Evolutionary conservation across 805 yeast genomes (phyloP), one percentile per base, ranked within the genome.

Genomic region (Torulaspora microellipsoides): DNA sequence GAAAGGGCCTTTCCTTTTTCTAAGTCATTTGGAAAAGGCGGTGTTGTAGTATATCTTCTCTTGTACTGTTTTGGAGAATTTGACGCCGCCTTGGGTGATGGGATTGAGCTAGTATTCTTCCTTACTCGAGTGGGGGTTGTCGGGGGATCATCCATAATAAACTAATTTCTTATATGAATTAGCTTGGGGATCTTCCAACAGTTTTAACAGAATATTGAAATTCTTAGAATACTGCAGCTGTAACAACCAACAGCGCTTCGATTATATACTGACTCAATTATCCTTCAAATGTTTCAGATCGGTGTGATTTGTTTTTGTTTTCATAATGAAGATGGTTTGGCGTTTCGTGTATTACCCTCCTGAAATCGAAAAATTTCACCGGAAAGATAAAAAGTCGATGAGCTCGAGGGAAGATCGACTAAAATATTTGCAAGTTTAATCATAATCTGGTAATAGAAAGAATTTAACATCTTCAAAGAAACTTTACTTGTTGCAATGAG

Each of bases 61-160:
- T 45, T 52, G 27, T 47, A 48, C 30, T 40, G 45, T 31, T 40
- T 48, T 2, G 60, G 58, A 1, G 59, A 53, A 1, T 38, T 36
- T 5, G 49, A 40, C 2, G 43, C 45, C 12, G 40, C 34, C 29
- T 38, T 48, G 8, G 59, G 57, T 4, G 60, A 56, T 15, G 60
- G 60, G 31, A 56, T 56, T 15, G 45, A 47, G 20, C 55, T 52
- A 10, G 15, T 31, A 29, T 20, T 34, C 8, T 38, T 15, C 15
- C 37, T 37, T 14, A 17, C 40, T 41, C 35, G 49, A 12, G 46
- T 42, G 15, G 59, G 59, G 3, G 59, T 55, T 13, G 43, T 47
- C 8, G 54, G 54, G n/a, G 38, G 27, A 14, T 37, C 42, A 15
- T 38, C 45, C 51, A 42, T 43, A 20, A 6, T 20, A 20, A 20